Conservation (phyloP, 1,139 yeast species). For the Protomyces macrosporus region DNA sequence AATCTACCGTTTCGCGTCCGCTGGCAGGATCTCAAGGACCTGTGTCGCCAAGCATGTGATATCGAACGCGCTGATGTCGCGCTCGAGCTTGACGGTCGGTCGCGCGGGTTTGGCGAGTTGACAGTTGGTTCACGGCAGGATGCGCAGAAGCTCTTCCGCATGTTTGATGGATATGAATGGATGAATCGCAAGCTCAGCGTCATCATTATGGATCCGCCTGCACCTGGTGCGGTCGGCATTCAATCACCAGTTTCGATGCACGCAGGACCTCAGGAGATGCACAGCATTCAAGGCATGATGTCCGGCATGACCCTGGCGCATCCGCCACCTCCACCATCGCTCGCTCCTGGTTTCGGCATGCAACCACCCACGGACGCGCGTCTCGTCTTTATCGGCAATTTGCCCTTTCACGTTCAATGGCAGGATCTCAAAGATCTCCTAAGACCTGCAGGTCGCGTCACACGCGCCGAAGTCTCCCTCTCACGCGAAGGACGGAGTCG, state of each 20-base stretch:
- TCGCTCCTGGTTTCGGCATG: neutral
- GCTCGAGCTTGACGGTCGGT: constrained; percentile 19
- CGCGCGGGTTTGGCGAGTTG: constrained; percentile 24
- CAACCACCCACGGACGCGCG: constrained; percentile 9
- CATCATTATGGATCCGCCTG: constrained; percentile 7
- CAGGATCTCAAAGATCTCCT: constrained; percentile 48
- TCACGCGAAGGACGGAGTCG: constrained; percentile 44
- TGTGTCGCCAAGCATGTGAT: constrained; percentile 49
- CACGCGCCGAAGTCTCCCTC: constrained; percentile 53
- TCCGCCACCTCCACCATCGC: neutral
- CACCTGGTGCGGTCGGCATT: neutral
- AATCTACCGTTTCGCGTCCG: constrained; percentile 62
- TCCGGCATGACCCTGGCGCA: neutral
- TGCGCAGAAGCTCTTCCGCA: constrained; percentile 10
- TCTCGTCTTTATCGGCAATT: constrained; percentile 12
- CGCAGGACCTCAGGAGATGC: neutral
- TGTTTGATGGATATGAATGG: constrained; percentile 31
- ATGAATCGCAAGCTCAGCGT: constrained; percentile 30
- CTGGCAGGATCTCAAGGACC: constrained; percentile 81
- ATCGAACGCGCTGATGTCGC: constrained; percentile 22
- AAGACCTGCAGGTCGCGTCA: constrained; percentile 42
- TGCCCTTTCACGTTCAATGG: constrained; percentile 53
- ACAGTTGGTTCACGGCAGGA: neutral
- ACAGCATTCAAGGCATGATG: neutral
- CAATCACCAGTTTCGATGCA: neutral